These are phyloP conservation scores for Seminavis robusta DNA, from an alignment of 108 stramenopile species.

Conservation along the genomic window DNA sequence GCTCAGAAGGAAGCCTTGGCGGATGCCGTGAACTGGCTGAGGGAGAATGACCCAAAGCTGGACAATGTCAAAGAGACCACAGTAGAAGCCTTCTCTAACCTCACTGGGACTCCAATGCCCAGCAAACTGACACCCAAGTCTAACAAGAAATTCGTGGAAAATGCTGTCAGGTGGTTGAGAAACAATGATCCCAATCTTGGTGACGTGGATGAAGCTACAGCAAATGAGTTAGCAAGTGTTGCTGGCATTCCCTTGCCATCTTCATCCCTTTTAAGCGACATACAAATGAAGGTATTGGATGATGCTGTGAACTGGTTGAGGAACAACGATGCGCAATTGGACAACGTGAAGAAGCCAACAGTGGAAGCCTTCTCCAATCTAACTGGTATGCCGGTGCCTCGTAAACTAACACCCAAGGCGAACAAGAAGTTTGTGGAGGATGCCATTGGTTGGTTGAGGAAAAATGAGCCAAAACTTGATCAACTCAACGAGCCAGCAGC, in stretches of 20 bases:
- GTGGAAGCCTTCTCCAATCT: constrained; percentile 7
- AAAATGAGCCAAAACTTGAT: constrained; percentile 2
- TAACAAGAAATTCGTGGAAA: constrained; percentile 7
- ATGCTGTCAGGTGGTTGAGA: constrained; percentile 20
- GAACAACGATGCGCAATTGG: constrained; percentile 11
- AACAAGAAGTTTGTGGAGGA: constrained; percentile 3
- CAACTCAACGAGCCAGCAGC: constrained; percentile 4
- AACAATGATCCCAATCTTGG: constrained; percentile 9
- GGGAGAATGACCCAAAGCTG: constrained; percentile 6
- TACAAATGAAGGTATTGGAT: not conserved
- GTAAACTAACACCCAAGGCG: not conserved
- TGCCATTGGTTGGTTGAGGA: constrained; percentile 9
- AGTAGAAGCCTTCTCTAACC: constrained; percentile 1
- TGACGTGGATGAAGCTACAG: not conserved
- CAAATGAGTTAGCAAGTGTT: not conserved
- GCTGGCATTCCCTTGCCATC: not conserved
- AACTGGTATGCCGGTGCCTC: not conserved
- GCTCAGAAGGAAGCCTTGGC: not conserved
- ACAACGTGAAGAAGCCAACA: constrained; percentile 9
- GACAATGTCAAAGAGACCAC: constrained; percentile 4
- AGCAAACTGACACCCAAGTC: constrained; percentile 1
- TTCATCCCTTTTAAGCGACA: not conserved
- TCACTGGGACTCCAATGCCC: constrained; percentile 4
- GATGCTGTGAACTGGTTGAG: constrained; percentile 25
- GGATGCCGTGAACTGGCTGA: constrained; percentile 1